Base-by-base conservation (phyloP, 352 stramenopile genomes). In the Pythium chondricola region DNA sequence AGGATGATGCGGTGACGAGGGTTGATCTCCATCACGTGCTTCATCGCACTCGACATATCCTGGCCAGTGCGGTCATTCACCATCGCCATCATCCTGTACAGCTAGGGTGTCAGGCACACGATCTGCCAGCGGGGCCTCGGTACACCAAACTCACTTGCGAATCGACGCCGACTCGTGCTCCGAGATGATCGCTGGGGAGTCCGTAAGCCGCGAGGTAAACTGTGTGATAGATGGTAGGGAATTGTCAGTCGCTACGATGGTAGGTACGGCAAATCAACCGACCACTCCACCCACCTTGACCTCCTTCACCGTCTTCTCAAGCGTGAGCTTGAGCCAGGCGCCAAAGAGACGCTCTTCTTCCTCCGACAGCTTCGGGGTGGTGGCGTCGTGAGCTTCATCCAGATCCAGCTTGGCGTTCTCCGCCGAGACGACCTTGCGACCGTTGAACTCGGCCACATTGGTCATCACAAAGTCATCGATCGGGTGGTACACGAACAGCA, bases 381-480 rank as follows among this genome's bases (percentile, higher is more conserved):
- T 50, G 10, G 56, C 42, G 24, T 87, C 73, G 10, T 74, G 79
- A 14, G 75, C 67, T 17, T 77, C 69, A 4, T 79, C 67, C 3
- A 98, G 61, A 52, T 98, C 88, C 29, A 99, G 80, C 67, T 98
- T 96, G 22, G 93, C 88, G 46, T 95, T 88, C 71, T 99, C 97
- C 0, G 93, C 95, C 47, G 93, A 98, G 8, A 99, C 77, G 31
- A 99, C 71, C 66, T 97, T 94, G 20, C 96, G 81, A 50, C 90
- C 93, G 67, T 98, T 96, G 62, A 98, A 99, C 52, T 94, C 84
- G 40, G 77, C 90, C 40, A 99, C 71, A 68, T 99, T 99, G 29
- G 88, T 96, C 95, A 99, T 99, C 38, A 99, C 97, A 58, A 99
- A 99, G 65, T 99, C 97, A 58, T 99, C 97, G 52, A 99, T 98